Percentiles rank a stretch among this genome's conserved stretches.
phyloP scores from a whole-genome alignment of 306 rosid species.

The Cicer cuneatum region DNA sequence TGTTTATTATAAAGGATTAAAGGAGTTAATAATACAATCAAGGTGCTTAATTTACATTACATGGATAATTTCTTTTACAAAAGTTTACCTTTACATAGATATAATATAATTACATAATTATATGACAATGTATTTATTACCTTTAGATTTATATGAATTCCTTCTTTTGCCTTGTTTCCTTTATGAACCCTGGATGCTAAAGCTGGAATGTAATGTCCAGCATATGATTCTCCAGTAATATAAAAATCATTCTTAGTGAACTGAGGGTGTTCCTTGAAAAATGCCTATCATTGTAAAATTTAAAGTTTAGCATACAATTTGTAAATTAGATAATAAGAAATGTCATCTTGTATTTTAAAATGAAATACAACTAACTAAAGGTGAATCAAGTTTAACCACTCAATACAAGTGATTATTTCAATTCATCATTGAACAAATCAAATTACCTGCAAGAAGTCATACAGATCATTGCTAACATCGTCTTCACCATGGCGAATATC shows the following conservation, averaged over 20 bases:
- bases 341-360: no score
- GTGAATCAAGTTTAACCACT: background rate
- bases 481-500: slow-evolving; percentile 84
- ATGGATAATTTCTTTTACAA: background rate
- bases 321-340: no score
- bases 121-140: slow-evolving; percentile 37
- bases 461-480: slow-evolving; percentile 85
- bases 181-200: slow-evolving; percentile 80
- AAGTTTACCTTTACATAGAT: background rate
- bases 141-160: slow-evolving; percentile 80
- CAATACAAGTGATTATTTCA: background rate
- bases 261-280: slow-evolving; percentile 74
- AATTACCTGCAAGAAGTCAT: slow-evolving; percentile 86
- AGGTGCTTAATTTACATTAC: slow-evolving; percentile 15
- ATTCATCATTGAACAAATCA: background rate
- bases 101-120: background rate
- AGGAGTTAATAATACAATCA: background rate
- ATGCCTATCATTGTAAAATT: slow-evolving; percentile 63
- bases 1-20: slow-evolving; percentile 43
- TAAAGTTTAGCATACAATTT: no score
- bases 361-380: no score
- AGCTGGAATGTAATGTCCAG: slow-evolving; percentile 96
- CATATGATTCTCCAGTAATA: slow-evolving; percentile 93
- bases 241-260: slow-evolving; percentile 75
- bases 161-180: slow-evolving; percentile 86